Evolutionary conservation across 2,329 filamentous ascomycete genomes (phyloP).

Genomic region (Botrytis byssoidea): DNA sequence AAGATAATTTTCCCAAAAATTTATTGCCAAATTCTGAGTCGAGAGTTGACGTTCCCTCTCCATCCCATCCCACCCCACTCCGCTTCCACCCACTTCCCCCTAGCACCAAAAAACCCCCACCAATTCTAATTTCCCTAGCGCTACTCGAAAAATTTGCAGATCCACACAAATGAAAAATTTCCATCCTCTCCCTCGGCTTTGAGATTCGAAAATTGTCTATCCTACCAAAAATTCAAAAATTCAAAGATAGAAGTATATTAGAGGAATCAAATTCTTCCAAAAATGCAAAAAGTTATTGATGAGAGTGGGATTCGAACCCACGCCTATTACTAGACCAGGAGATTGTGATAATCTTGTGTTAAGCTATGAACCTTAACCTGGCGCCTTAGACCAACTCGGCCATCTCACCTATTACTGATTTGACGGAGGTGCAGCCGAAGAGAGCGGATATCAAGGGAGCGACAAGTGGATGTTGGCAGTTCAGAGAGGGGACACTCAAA

Average conservation of each 20-base stretch:
- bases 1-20: not conserved
- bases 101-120: not conserved
- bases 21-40: not conserved
- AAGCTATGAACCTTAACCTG: constrained; percentile 11
- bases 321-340: constrained; percentile 17
- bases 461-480: too few relatives aligned
- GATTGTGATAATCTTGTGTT: not conserved
- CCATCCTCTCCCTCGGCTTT: not conserved
- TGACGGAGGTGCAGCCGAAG: rapidly evolving
- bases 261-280: not conserved
- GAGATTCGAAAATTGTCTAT: not conserved
- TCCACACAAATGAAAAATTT: not conserved
- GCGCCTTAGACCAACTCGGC: constrained; percentile 17
- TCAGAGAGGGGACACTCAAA: too few relatives aligned
- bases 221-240: too few relatives aligned
- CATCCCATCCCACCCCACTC: not conserved
- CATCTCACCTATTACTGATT: constrained; percentile 2
- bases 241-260: too few relatives aligned
- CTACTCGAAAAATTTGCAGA: not conserved
- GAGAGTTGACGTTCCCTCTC: not conserved
- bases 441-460: not conserved
- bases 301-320: constrained; percentile 16
- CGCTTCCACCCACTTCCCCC: not conserved
- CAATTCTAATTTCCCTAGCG: not conserved
- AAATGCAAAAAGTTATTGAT: not conserved